These are phyloP conservation scores for Metschnikowia henanensis DNA, from an alignment of 805 yeast genomes.

Conservation along the genomic window DNA sequence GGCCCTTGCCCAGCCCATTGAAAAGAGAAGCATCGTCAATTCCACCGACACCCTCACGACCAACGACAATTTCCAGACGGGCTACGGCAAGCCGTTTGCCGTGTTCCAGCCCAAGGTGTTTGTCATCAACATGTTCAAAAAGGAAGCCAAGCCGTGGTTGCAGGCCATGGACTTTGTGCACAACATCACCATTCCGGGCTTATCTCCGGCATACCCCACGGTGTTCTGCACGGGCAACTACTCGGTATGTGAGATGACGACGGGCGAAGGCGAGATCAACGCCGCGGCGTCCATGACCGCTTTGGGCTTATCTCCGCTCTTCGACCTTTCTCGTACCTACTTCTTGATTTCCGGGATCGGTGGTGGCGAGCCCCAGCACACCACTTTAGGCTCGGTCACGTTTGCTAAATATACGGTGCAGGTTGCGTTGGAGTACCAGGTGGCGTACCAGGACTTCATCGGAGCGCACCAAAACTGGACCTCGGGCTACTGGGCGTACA, in stretches of 20 bases:
- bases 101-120: constrained; percentile 52
- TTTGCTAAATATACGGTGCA: constrained; percentile 61
- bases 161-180: constrained; percentile 46
- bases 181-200: constrained; percentile 63
- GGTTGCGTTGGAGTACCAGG: constrained; percentile 57
- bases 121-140: constrained; percentile 53
- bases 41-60: constrained; percentile 9
- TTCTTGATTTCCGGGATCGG: constrained; percentile 66
- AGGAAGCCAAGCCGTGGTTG: constrained; percentile 54
- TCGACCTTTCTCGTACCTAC: constrained; percentile 59
- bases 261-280: constrained; percentile 71
- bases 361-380: constrained; percentile 56
- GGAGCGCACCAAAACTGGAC: constrained; percentile 48
- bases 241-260: constrained; percentile 57
- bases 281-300: constrained; percentile 62
- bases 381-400: constrained; percentile 59
- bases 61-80: constrained; percentile 19
- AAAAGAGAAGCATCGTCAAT: constrained; percentile 10
- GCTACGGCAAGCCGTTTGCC: constrained; percentile 31
- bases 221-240: constrained; percentile 55
- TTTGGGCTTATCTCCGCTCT: constrained; percentile 50
- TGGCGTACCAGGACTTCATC: constrained; percentile 42
- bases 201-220: constrained; percentile 59
- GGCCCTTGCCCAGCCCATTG: constrained; percentile 16
- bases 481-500: constrained; percentile 57